Conservation (phyloP, 257 asterid genomes). For the Thymus quinquecostatus region DNA sequence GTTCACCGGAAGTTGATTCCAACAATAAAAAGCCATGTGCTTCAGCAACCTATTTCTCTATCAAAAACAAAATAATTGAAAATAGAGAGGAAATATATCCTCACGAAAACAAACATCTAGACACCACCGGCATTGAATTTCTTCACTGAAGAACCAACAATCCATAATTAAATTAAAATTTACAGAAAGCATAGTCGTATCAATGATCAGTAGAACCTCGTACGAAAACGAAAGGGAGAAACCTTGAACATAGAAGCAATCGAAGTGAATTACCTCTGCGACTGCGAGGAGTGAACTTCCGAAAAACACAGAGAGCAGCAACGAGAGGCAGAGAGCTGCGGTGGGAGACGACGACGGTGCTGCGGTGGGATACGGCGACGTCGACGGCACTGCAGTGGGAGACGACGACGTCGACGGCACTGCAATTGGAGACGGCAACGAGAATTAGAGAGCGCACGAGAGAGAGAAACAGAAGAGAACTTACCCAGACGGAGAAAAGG, state of each 20-base stretch:
- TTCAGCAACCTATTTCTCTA: not conserved
- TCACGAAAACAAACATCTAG: not conserved
- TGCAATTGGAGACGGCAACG: no score
- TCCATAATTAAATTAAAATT: not conserved
- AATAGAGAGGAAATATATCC: not conserved
- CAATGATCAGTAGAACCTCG: not conserved
- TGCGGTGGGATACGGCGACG: no score
- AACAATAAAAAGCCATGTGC: not conserved
- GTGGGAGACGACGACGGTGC: no score
- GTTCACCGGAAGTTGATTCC: not conserved
- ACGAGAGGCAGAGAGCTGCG: no score
- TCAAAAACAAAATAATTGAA: constrained; percentile 3
- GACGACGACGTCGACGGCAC: no score
- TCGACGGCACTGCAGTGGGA: no score
- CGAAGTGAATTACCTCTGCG: no score
- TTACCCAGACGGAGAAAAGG: no score
- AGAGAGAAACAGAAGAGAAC: no score
- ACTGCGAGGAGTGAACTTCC: no score
- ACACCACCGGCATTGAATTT: not conserved
- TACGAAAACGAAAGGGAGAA: not conserved
- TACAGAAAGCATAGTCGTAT: not conserved
- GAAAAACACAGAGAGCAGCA: no score
- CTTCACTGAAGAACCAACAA: not conserved
- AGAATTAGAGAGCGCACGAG: no score
- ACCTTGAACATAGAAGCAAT: constrained; percentile 99